Percentiles rank a stretch among this genome's conserved stretches.
Conservation (phyloP, 345 rosid species). For the Populus nigra region DNA sequence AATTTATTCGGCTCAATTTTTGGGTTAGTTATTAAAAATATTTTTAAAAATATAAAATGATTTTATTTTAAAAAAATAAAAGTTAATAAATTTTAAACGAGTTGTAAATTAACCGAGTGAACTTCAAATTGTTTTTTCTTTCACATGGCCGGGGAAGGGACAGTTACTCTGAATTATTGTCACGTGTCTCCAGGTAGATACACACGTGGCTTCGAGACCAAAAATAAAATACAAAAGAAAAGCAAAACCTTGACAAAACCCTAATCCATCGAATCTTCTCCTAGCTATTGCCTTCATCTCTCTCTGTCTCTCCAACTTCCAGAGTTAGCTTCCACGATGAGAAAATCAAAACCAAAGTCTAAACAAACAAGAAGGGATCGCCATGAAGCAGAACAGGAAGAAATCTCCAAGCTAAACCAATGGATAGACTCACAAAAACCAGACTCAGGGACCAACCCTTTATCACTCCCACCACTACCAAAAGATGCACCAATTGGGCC, state of each 20-base stretch:
- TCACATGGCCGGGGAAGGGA: too few relatives aligned
- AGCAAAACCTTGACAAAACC: neutral
- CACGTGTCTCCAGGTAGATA: too few relatives aligned
- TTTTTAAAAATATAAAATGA: too few relatives aligned
- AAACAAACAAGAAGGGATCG: constrained; percentile 16
- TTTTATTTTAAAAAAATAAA: too few relatives aligned
- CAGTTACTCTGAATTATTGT: too few relatives aligned
- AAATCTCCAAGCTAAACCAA: constrained; percentile 45
- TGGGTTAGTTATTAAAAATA: too few relatives aligned
- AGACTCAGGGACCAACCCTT: constrained; percentile 79
- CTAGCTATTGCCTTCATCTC: neutral
- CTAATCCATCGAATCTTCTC: neutral
- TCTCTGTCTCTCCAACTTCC: neutral
- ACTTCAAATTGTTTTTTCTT: too few relatives aligned
- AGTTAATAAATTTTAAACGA: too few relatives aligned
- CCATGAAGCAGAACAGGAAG: constrained; percentile 28
- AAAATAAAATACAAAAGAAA: neutral
- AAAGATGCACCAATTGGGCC: constrained; percentile 53
- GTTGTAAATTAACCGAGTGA: too few relatives aligned
- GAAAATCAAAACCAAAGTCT: constrained; percentile 20
- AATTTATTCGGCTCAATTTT: too few relatives aligned
- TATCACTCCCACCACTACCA: constrained; percentile 51
- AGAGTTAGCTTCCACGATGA: neutral
- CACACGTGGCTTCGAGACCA: neutral
- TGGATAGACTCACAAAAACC: constrained; percentile 89